A percentile compares a stretch with the other conserved stretches of the same genome.
Conservation (phyloP, 164 flowering plant genomes). For the Vitis vinifera region DNA sequence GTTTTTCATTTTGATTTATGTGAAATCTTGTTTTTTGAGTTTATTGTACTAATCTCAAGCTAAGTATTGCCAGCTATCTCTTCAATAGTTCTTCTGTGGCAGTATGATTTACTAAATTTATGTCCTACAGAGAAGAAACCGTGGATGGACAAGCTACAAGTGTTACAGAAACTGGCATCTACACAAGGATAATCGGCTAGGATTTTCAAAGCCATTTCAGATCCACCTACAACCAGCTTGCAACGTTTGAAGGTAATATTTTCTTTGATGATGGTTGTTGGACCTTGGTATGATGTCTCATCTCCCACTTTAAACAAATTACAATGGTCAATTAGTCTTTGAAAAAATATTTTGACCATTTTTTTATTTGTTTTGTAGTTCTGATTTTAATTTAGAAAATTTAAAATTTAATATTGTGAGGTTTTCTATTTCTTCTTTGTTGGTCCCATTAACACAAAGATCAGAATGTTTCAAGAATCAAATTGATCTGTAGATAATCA, state of each 20-base stretch:
- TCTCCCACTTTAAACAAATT: neutral
- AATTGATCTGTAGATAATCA: no score
- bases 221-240: constrained; percentile 97
- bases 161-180: constrained; percentile 65
- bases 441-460: no score
- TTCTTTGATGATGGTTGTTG: neutral
- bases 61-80: no score
- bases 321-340: neutral
- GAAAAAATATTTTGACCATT: neutral
- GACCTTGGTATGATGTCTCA: neutral
- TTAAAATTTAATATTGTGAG: neutral
- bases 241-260: constrained; percentile 84
- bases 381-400: neutral
- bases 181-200: constrained; percentile 47
- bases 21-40: no score
- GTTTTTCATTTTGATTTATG: no score
- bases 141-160: constrained; percentile 88
- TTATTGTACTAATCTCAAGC: no score
- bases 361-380: neutral
- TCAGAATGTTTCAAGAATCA: no score
- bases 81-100: neutral
- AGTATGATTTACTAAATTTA: neutral
- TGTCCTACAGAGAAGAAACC: constrained; percentile 66
- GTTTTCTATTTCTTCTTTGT: neutral
- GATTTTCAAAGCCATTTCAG: constrained; percentile 95